These are phyloP conservation scores for Eucalyptus grandis DNA, from an alignment of 345 rosid genomes.

Conservation along the genomic window DNA sequence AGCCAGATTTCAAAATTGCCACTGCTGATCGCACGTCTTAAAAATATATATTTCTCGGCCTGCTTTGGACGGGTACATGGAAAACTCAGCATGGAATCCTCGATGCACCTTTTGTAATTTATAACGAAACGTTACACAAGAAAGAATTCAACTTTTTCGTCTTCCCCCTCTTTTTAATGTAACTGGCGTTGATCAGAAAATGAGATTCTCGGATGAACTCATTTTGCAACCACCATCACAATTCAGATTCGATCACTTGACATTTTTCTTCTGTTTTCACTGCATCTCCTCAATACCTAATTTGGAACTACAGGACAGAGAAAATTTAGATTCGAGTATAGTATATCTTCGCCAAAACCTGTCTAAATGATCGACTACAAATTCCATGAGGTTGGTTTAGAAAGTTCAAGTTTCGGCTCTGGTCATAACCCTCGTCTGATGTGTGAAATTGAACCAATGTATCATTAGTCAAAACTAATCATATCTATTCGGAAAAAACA, in stretches of 20 bases:
- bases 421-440: neutral
- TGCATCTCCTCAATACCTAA: neutral
- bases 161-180: neutral
- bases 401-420: neutral
- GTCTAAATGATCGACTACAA: neutral
- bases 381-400: neutral
- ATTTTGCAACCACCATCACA: neutral
- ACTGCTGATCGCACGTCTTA: neutral
- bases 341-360: neutral
- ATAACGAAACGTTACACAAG: neutral
- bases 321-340: neutral
- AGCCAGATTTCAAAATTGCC: neutral
- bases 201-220: neutral
- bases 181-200: neutral
- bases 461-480: neutral
- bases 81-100: neutral
- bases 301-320: neutral
- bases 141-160: neutral
- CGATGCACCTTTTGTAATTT: neutral
- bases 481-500: neutral
- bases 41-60: neutral
- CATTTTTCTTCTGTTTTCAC: neutral
- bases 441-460: neutral
- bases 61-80: neutral
- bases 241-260: neutral